A percentile compares a stretch with the other conserved stretches of the same genome.
phyloP scores from a whole-genome alignment of 73 alveolate species.

The Paramecium tetraurelia region DNA sequence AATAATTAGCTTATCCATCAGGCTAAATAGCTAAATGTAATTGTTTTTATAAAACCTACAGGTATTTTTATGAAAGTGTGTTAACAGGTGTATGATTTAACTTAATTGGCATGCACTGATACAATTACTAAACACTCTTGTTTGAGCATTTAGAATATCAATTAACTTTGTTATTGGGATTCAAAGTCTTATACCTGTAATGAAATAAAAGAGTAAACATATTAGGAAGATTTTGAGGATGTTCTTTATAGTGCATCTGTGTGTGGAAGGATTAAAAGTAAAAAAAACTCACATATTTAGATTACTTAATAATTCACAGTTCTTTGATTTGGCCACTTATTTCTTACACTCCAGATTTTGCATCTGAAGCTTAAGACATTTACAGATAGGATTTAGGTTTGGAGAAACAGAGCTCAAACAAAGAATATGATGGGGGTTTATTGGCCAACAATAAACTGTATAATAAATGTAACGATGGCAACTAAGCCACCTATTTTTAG shows the following conservation, averaged over 20 bases:
- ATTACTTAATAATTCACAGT: neutral
- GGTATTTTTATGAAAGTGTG: neutral
- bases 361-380: neutral
- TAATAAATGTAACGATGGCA: neutral
- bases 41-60: neutral
- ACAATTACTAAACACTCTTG: neutral
- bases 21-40: neutral
- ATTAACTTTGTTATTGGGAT: constrained; percentile 31
- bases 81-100: neutral
- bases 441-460: neutral
- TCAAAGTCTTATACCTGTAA: neutral
- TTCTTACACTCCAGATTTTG: neutral
- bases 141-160: neutral
- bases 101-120: neutral
- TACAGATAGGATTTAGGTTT: neutral
- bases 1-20: neutral
- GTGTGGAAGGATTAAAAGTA: neutral
- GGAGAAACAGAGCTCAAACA: neutral
- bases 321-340: neutral
- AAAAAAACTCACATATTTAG: neutral
- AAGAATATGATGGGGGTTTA: neutral
- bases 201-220: neutral
- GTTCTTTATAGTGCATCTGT: constrained; percentile 25
- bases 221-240: neutral
- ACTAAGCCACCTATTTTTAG: neutral